phyloP scores from a whole-genome alignment of 352 stramenopile species.

The Plasmopara halstedii region DNA sequence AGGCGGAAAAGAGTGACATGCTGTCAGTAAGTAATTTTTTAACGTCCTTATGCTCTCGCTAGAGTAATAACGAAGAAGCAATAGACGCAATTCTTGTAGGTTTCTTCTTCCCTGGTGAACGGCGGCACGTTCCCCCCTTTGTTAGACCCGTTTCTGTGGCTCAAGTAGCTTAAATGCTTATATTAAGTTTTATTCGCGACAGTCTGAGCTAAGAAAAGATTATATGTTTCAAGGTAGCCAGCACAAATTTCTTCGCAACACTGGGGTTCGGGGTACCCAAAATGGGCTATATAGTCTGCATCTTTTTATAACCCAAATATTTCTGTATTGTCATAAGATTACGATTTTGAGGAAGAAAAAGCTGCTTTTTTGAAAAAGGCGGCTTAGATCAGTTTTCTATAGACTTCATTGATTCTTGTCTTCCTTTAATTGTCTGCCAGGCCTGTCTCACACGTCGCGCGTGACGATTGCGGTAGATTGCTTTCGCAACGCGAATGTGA shows the following conservation, averaged over 20 bases:
- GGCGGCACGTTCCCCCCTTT: constrained; percentile 14
- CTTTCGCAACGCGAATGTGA: too few species aligned
- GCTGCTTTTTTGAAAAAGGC: too few species aligned
- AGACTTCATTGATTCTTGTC: too few species aligned
- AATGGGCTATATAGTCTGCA: constrained; percentile 5
- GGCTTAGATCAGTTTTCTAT: too few species aligned
- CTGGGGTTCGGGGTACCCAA: constrained; percentile 11
- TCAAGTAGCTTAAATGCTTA: neutral
- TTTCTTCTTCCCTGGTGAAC: constrained; percentile 27
- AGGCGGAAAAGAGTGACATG: constrained; percentile 83
- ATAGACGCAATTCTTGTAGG: neutral
- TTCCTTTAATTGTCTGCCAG: too few species aligned
- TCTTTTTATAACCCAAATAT: constrained; percentile 19
- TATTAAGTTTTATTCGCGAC: neutral
- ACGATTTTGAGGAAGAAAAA: too few species aligned
- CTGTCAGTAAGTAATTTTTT: neutral
- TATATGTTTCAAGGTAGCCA: constrained; percentile 1
- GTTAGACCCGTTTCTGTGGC: constrained; percentile 19
- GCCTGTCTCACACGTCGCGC: too few species aligned
- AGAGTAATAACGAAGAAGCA: neutral
- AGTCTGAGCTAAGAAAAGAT: neutral
- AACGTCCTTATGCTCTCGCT: neutral
- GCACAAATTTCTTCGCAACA: constrained; percentile 11
- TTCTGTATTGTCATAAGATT: too few species aligned
- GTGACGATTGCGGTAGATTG: too few species aligned